These are phyloP conservation scores for Mycena galopus DNA, from an alignment of 768 basidiomycete genomes.

Conservation along the genomic window DNA sequence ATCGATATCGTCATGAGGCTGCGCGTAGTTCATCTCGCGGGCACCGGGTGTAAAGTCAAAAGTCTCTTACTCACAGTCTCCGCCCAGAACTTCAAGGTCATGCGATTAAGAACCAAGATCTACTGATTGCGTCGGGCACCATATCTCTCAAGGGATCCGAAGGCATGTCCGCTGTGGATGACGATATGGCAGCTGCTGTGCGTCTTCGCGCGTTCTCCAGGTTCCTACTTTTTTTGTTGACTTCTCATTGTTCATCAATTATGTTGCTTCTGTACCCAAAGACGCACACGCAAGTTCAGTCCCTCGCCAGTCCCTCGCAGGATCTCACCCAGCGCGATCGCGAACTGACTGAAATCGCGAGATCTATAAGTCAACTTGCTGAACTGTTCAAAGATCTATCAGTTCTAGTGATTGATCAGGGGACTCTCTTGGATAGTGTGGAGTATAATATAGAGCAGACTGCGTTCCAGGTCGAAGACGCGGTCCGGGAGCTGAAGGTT, in stretches of 20 bases:
- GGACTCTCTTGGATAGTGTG: conserved; percentile 94
- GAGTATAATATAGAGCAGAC: conserved; percentile 99
- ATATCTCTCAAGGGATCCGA: conserved; percentile 87
- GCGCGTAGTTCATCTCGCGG: conserved; percentile 26
- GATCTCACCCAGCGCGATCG: conserved; percentile 63
- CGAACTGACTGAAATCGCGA: conserved; percentile 91
- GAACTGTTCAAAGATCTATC: conserved; percentile 98
- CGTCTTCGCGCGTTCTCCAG: conserved; percentile 50
- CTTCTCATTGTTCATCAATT: conserved; percentile 19
- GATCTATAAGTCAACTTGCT: conserved; percentile 90
- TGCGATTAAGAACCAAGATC: conserved; percentile 96
- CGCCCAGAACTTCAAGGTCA: conserved; percentile 91
- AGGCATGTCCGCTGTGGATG: conserved; percentile 86
- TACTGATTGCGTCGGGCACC: conserved; percentile 90
- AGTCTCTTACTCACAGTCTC: conserved; percentile 12
- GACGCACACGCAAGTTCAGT: conserved; percentile 49
- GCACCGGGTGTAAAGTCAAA: conserved; percentile 9
- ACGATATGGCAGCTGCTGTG: conserved; percentile 90
- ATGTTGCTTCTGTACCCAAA: conserved; percentile 20
- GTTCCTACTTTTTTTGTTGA: conserved; percentile 28
- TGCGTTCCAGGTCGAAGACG: conserved; percentile 82
- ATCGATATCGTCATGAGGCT: conserved; percentile 39
- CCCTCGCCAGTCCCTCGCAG: conserved; percentile 54
- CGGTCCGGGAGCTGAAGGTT: conserved; percentile 84
- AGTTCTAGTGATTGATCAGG: conserved; percentile 95